These are phyloP conservation scores for Leptographium wingfieldii DNA, from an alignment of 2,329 filamentous ascomycete species.

Conservation along the genomic window DNA sequence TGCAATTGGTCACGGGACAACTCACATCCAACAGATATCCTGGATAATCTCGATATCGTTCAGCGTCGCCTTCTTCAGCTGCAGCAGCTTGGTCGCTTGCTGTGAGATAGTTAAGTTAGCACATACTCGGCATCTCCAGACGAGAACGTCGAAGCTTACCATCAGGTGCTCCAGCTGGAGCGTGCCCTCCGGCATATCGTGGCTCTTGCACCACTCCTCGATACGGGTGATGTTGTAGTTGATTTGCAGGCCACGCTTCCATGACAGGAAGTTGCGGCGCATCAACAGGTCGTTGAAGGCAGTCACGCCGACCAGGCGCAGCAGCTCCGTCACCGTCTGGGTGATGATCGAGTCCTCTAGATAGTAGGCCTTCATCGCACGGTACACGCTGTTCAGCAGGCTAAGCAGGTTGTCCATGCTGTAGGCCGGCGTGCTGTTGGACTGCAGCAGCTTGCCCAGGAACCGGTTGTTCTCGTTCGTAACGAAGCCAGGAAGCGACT, in stretches of 20 bases:
- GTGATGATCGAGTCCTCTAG: slow-evolving; percentile 92
- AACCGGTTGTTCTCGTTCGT: slow-evolving; percentile 98
- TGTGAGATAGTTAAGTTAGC: slow-evolving; percentile 27
- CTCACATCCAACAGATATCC: slow-evolving; percentile 99
- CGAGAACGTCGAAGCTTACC: slow-evolving; percentile 39
- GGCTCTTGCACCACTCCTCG: slow-evolving; percentile 99
- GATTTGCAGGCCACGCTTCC: slow-evolving; percentile 98
- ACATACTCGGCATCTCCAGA: not conserved
- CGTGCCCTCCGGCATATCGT: slow-evolving; percentile 98
- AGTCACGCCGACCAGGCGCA: slow-evolving; percentile 87
- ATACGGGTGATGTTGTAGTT: slow-evolving; percentile 99
- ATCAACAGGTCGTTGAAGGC: slow-evolving; percentile 97
- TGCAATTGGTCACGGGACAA: slow-evolving; percentile 12
- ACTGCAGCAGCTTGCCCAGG: slow-evolving; percentile 88
- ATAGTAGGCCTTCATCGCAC: slow-evolving; percentile 98
- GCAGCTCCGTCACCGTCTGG: slow-evolving; percentile 86
- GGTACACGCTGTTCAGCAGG: slow-evolving; percentile 91
- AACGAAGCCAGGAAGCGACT: slow-evolving; percentile 94
- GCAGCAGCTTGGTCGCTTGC: slow-evolving; percentile 96
- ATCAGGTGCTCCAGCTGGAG: slow-evolving; percentile 96
- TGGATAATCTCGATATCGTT: slow-evolving; percentile 99
- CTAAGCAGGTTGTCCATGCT: slow-evolving; percentile 99
- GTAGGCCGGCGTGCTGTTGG: slow-evolving; percentile 84
- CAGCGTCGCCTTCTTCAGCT: slow-evolving; percentile 96
- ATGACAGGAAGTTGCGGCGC: slow-evolving; percentile 95